Evolutionary conservation across 768 basidiomycete species (phyloP).

Genomic region (Hysterangium stoloniferum): DNA sequence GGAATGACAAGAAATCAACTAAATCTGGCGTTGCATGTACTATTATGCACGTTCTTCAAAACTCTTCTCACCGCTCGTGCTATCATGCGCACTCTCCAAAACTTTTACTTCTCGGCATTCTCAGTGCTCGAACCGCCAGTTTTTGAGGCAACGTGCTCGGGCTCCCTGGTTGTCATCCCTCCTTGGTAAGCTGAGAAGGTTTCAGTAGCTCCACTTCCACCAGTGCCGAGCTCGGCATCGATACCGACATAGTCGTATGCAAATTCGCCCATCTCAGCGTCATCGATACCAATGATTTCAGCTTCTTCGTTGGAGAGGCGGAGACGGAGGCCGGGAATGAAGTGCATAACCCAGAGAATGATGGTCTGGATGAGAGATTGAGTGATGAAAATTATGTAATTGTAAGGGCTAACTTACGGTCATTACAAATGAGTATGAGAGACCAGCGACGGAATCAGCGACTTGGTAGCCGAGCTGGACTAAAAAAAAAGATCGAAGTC

Average conservation of each 20-base stretch:
- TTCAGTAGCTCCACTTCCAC: conserved; percentile 11
- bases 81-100: too few relatives aligned
- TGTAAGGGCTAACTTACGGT: conserved; percentile 28
- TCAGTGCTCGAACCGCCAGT: background rate
- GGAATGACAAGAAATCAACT: too few relatives aligned
- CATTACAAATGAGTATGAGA: conserved; percentile 67
- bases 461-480: conserved; percentile 82
- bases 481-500: conserved; percentile 18
- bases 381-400: background rate
- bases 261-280: conserved; percentile 84
- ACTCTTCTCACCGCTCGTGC: too few relatives aligned
- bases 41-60: too few relatives aligned
- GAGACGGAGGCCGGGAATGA: conserved; percentile 70
- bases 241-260: conserved; percentile 82
- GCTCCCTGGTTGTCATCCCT: background rate
- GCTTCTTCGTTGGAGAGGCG: conserved; percentile 53
- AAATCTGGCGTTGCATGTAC: too few relatives aligned
- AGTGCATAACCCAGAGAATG: conserved; percentile 86
- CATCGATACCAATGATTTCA: conserved; percentile 74
- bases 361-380: conserved; percentile 34
- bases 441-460: conserved; percentile 60
- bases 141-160: background rate
- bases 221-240: conserved; percentile 41
- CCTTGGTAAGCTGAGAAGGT: background rate
- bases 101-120: too few relatives aligned